Evolutionary conservation across 2,329 filamentous ascomycete genomes (phyloP).

Genomic region (Chrysosporium queenslandicum): DNA sequence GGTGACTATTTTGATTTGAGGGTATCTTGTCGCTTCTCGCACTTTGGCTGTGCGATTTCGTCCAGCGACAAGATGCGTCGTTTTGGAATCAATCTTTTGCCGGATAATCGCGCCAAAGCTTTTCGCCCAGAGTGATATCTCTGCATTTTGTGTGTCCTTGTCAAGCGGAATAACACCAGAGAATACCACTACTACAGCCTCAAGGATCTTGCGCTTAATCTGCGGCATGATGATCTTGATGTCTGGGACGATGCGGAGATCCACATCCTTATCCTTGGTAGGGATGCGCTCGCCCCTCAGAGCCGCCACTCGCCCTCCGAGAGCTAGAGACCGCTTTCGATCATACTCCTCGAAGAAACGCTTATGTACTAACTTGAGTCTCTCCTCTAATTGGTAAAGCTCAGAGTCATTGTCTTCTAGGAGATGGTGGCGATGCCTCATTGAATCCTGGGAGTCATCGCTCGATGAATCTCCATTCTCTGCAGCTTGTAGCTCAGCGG

Average conservation of each 20-base stretch:
- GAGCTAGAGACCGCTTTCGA: slow-evolving; percentile 36
- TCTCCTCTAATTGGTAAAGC: slow-evolving; percentile 63
- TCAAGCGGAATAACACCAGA: slow-evolving; percentile 83
- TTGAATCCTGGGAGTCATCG: slow-evolving; percentile 32
- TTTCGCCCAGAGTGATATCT: slow-evolving; percentile 77
- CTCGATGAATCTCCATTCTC: slow-evolving; percentile 39
- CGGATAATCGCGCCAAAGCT: slow-evolving; percentile 63
- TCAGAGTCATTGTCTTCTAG: slow-evolving; percentile 83
- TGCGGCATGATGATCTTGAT: slow-evolving; percentile 72
- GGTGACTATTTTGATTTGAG: slow-evolving; percentile 80
- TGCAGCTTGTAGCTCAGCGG: slow-evolving; percentile 41
- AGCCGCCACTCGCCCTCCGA: slow-evolving; percentile 41
- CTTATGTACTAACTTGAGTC: slow-evolving; percentile 64
- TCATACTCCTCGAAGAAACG: slow-evolving; percentile 81
- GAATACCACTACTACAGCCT: slow-evolving; percentile 68
- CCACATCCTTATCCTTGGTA: slow-evolving; percentile 36
- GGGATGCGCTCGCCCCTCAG: slow-evolving; percentile 40
- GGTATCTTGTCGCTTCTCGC: slow-evolving; percentile 67
- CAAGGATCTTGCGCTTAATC: slow-evolving; percentile 68
- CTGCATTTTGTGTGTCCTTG: slow-evolving; percentile 66
- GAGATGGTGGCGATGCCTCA: slow-evolving; percentile 56
- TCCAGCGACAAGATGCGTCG: slow-evolving; percentile 45
- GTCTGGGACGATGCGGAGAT: slow-evolving; percentile 63
- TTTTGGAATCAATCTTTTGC: slow-evolving; percentile 37
- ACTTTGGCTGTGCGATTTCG: slow-evolving; percentile 79